Percentiles rank a stretch among this genome's conserved stretches.
These are phyloP conservation scores for Saprolegnia diclina DNA, from an alignment of 352 stramenopile species.

Conservation along the genomic window DNA sequence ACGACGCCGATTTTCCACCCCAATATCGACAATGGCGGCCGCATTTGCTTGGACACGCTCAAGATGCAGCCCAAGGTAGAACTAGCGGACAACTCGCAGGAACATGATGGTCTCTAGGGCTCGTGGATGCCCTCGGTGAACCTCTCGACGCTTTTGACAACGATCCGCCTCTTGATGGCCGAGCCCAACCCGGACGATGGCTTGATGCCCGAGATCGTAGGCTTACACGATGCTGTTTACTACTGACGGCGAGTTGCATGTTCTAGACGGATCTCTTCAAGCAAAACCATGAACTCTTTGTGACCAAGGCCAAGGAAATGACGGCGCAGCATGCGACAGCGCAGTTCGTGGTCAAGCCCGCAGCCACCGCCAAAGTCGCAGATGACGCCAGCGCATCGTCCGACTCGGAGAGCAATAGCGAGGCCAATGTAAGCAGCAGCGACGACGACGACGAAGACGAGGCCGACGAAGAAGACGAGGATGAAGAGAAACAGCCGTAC, in stretches of 20 bases:
- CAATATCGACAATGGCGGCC: constrained; percentile 79
- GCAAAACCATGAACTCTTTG: constrained; percentile 68
- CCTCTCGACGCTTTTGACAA: constrained; percentile 85
- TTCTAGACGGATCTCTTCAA: constrained; percentile 69
- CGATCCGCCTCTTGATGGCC: constrained; percentile 86
- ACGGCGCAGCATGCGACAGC: constrained; percentile 44
- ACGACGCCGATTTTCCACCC: constrained; percentile 77
- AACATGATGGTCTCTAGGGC: constrained; percentile 35
- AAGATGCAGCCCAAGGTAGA: constrained; percentile 86
- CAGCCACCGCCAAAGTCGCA: not conserved
- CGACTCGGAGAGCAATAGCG: not conserved
- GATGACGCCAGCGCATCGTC: not conserved
- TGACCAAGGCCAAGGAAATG: constrained; percentile 54
- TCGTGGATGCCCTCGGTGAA: constrained; percentile 90
- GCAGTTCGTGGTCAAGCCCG: not conserved
- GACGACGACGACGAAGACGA: constrained; percentile 11
- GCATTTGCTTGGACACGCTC: constrained; percentile 88
- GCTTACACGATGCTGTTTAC: not conserved
- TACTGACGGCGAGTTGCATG: not conserved
- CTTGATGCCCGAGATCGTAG: constrained; percentile 85
- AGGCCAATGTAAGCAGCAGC: not conserved
- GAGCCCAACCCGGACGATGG: constrained; percentile 88
- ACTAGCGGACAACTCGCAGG: not conserved
- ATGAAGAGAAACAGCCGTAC: not conserved
- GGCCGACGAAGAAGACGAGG: constrained; percentile 2